Evolutionary conservation across 1,284 basidiomycete species (phyloP).

Genomic region (Sporisorium reilianum): DNA sequence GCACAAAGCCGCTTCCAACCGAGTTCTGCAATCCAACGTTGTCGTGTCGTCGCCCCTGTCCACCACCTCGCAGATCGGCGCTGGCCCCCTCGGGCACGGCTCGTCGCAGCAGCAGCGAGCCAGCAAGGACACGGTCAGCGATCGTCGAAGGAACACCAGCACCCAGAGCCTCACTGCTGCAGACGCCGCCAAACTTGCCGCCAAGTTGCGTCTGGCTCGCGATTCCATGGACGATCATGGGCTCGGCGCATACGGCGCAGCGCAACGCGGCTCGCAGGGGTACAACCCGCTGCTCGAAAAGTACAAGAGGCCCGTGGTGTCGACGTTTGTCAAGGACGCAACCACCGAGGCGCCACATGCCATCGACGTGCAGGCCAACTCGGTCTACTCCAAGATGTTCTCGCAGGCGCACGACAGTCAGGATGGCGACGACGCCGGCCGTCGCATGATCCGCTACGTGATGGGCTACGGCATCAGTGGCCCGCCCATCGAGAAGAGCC

Average conservation of each 20-base stretch:
- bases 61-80: slow-evolving; percentile 16
- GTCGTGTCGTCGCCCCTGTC: slow-evolving; percentile 29
- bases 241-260: slow-evolving; percentile 16
- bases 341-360: slow-evolving; percentile 37
- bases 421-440: slow-evolving; percentile 16
- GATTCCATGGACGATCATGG: slow-evolving; percentile 54
- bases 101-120: slow-evolving; percentile 24
- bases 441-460: slow-evolving; percentile 60
- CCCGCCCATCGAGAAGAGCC: slow-evolving; percentile 61
- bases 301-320: slow-evolving; percentile 60
- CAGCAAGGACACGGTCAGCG: slow-evolving; percentile 12
- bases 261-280: slow-evolving; percentile 30
- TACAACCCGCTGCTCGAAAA: slow-evolving; percentile 46
- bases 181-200: slow-evolving; percentile 60
- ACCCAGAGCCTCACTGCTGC: slow-evolving; percentile 59
- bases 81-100: slow-evolving; percentile 11
- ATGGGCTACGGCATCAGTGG: slow-evolving; percentile 65
- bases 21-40: slow-evolving; percentile 12
- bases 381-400: slow-evolving; percentile 49
- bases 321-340: slow-evolving; percentile 55
- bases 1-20: slow-evolving; percentile 29
- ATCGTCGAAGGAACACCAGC: slow-evolving; percentile 42
- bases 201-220: slow-evolving; percentile 56
- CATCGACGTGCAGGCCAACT: slow-evolving; percentile 45
- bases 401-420: slow-evolving; percentile 46